Percentiles rank a stretch among this genome's conserved stretches.
Conservation (phyloP, 768 basidiomycete species). For the Calvatia gigantea region DNA sequence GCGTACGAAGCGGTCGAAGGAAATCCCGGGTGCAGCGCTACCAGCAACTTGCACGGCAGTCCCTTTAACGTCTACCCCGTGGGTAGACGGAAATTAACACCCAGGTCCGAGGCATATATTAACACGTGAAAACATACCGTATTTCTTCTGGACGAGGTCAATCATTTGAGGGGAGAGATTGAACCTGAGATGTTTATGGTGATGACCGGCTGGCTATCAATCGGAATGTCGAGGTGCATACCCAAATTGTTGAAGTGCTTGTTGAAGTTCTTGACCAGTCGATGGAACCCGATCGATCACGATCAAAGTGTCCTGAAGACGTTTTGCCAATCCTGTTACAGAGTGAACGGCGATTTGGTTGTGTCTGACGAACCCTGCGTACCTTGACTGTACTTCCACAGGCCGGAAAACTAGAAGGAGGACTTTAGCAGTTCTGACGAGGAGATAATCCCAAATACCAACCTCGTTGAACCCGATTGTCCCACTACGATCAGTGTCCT, state of each 20-base stretch:
- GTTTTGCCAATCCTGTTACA: constrained; percentile 70
- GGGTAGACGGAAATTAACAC: constrained; percentile 27
- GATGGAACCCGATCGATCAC: constrained; percentile 80
- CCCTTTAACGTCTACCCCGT: constrained; percentile 58
- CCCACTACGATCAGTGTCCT: constrained; percentile 73
- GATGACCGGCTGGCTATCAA: constrained; percentile 50
- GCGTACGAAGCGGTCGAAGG: constrained; percentile 84
- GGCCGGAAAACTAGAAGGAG: constrained; percentile 56
- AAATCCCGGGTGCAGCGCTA: constrained; percentile 52
- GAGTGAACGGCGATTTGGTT: background rate
- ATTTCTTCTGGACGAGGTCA: constrained; percentile 71
- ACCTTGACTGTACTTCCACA: constrained; percentile 83
- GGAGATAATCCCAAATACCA: constrained; percentile 11
- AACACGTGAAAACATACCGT: constrained; percentile 44
- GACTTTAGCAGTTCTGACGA: constrained; percentile 15
- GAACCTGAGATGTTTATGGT: constrained; percentile 65
- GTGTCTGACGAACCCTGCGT: background rate
- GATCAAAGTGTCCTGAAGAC: constrained; percentile 82
- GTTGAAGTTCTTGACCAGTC: constrained; percentile 62
- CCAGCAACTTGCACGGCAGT: constrained; percentile 30
- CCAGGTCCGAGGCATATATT: background rate
- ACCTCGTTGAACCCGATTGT: constrained; percentile 81
- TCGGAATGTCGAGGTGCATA: constrained; percentile 20
- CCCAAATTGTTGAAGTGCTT: constrained; percentile 76
- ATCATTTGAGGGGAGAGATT: constrained; percentile 67